Evolutionary conservation across 345 rosid genomes (phyloP).

Genomic region (Tarenaya hassleriana): DNA sequence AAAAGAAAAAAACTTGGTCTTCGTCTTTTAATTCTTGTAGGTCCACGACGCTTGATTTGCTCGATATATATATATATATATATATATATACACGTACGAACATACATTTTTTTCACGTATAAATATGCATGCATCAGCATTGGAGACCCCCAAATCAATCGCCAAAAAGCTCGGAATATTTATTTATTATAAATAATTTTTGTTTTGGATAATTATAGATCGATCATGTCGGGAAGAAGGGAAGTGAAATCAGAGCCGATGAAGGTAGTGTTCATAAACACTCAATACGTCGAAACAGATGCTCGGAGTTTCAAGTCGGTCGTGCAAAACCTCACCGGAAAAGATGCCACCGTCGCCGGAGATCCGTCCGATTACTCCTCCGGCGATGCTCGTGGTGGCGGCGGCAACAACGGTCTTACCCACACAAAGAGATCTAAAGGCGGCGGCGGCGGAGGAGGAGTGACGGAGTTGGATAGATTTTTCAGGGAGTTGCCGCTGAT

Average conservation of each 20-base stretch:
- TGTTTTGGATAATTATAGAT: no score
- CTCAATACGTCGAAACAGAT: conserved; percentile 43
- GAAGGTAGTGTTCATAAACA: conserved; percentile 44
- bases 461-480: conserved; percentile 40
- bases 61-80: no score
- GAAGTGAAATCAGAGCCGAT: conserved; percentile 23
- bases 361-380: conserved; percentile 21
- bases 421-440: conserved; percentile 11
- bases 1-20: no score
- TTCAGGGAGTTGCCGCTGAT: conserved; percentile 35
- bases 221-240: conserved; percentile 26
- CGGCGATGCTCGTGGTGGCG: conserved; percentile 7
- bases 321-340: conserved; percentile 54
- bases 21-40: no score
- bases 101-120: no score
- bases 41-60: no score
- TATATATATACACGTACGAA: no score
- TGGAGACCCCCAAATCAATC: no score
- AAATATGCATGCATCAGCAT: no score
- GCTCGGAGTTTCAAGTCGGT: conserved; percentile 44
- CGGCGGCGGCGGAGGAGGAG: neutral
- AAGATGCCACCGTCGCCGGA: conserved; percentile 33
- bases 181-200: no score
- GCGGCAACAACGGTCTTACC: conserved; percentile 6
- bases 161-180: no score